Conservation (phyloP, 2,329 filamentous ascomycete genomes). For the Aureobasidium sp. region DNA sequence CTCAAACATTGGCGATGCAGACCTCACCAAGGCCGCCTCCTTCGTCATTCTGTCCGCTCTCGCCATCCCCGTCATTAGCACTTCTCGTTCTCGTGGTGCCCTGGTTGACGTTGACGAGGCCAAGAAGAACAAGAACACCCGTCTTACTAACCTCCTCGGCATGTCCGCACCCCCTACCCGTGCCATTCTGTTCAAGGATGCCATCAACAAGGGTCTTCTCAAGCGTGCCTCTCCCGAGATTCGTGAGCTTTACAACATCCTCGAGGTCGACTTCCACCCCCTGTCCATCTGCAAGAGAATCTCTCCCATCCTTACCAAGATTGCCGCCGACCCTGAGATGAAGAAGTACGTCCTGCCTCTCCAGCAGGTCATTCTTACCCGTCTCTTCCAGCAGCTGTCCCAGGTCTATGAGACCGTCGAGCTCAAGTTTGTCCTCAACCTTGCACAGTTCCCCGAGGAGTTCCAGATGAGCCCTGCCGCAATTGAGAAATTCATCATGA, state of each 20-base stretch:
- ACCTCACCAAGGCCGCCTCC: slow-evolving; percentile 89
- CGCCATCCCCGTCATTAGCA: slow-evolving; percentile 99
- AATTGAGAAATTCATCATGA: slow-evolving; percentile 99
- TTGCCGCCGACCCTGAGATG: slow-evolving; percentile 91
- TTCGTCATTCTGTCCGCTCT: slow-evolving; percentile 93
- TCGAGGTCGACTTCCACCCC: slow-evolving; percentile 98
- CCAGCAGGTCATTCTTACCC: slow-evolving; percentile 96
- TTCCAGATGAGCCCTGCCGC: slow-evolving; percentile 86
- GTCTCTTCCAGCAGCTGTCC: slow-evolving; percentile 96
- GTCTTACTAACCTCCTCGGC: slow-evolving; percentile 88
- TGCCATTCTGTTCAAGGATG: slow-evolving; percentile 88
- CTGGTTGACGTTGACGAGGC: slow-evolving; percentile 96
- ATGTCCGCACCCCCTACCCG: slow-evolving; percentile 88
- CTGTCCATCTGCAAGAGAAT: slow-evolving; percentile 99
- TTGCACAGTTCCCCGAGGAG: slow-evolving; percentile 92
- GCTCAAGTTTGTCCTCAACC: slow-evolving; percentile 82
- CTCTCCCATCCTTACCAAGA: slow-evolving; percentile 88
- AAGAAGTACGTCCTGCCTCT: slow-evolving; percentile 91
- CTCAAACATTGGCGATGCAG: slow-evolving; percentile 69
- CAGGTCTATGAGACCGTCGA: slow-evolving; percentile 99
- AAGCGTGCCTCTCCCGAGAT: slow-evolving; percentile 93
- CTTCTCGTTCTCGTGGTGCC: slow-evolving; percentile 87
- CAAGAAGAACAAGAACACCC: slow-evolving; percentile 97
- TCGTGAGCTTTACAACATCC: slow-evolving; percentile 93
- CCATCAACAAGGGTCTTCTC: slow-evolving; percentile 86